Evolutionary conservation across 2,329 filamentous ascomycete species (phyloP).

Genomic region (Fusarium poae): DNA sequence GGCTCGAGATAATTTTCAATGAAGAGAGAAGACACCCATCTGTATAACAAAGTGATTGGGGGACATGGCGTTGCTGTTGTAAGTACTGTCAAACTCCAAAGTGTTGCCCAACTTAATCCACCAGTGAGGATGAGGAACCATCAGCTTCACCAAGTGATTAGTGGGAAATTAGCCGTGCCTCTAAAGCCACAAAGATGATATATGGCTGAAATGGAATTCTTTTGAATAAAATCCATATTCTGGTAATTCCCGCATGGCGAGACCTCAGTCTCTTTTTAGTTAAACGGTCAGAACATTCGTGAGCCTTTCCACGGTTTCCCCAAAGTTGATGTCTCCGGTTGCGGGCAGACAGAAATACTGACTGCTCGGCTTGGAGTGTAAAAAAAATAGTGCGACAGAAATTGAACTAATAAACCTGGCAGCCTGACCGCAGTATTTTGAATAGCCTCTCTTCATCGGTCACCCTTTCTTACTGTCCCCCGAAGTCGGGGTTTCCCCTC

Average conservation of each 20-base stretch:
- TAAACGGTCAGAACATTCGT: conserved; percentile 5
- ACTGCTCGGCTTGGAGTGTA: not conserved
- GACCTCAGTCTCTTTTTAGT: not conserved
- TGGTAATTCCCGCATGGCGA: conserved; percentile 20
- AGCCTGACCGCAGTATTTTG: not conserved
- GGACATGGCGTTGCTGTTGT: not conserved
- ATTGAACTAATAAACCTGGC: fast-evolving
- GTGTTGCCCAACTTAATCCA: not conserved
- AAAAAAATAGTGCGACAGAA: not conserved
- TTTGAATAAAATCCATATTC: conserved; percentile 1
- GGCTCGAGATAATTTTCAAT: not conserved
- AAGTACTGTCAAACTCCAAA: not conserved
- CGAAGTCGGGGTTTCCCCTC: conserved; percentile 25
- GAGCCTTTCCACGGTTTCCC: conserved; percentile 21
- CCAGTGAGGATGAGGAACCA: not conserved
- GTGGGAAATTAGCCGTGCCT: conserved; percentile 20
- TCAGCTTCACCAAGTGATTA: not conserved
- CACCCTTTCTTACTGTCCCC: not conserved
- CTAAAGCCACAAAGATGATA: not conserved
- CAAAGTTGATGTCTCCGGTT: conserved; percentile 17
- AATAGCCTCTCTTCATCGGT: not conserved
- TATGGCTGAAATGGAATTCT: conserved; percentile 11
- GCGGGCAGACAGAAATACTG: not conserved
- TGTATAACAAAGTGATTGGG: not conserved
- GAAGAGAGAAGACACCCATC: no score